Percentiles rank a stretch among this genome's conserved stretches.
These are phyloP conservation scores for Cystofilobasidium capitatum DNA, from an alignment of 768 basidiomycete genomes.

Conservation along the genomic window DNA sequence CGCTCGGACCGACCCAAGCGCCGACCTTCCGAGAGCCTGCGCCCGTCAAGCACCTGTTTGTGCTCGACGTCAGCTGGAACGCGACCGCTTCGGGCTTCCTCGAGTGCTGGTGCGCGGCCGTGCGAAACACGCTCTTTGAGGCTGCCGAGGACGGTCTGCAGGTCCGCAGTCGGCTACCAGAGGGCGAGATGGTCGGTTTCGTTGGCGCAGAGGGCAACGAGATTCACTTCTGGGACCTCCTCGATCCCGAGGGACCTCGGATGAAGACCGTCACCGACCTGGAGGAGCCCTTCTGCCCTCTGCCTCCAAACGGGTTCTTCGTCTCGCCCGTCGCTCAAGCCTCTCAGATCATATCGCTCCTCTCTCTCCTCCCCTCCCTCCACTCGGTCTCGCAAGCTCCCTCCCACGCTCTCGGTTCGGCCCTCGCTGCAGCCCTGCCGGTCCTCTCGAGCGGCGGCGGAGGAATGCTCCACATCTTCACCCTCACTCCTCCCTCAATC, in stretches of 20 bases:
- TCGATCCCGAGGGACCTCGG: constrained; percentile 42
- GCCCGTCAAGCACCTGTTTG: constrained; percentile 71
- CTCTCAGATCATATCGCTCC: constrained; percentile 37
- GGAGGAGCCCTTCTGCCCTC: not conserved
- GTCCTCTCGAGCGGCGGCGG: constrained; percentile 44
- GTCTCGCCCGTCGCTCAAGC: not conserved
- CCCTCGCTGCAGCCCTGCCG: constrained; percentile 59
- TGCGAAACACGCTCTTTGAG: constrained; percentile 54
- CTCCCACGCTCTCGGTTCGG: constrained; percentile 64
- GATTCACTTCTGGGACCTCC: constrained; percentile 80
- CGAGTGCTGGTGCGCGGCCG: constrained; percentile 52
- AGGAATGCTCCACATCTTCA: constrained; percentile 36
- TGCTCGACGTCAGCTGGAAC: constrained; percentile 68
- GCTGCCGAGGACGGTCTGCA: constrained; percentile 39
- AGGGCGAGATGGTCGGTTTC: constrained; percentile 52
- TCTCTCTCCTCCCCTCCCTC: constrained; percentile 51
- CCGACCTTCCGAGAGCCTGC: constrained; percentile 33
- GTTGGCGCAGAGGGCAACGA: constrained; percentile 62
- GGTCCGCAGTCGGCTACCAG: constrained; percentile 30
- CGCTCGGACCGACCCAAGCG: constrained; percentile 28
- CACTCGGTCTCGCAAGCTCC: constrained; percentile 24
- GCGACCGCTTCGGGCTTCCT: constrained; percentile 63
- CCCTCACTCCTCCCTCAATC: constrained; percentile 32
- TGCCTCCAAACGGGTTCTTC: not conserved
- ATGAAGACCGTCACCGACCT: not conserved